These are phyloP conservation scores for Pythium phragmiticola DNA, from an alignment of 352 stramenopile species.

Conservation along the genomic window DNA sequence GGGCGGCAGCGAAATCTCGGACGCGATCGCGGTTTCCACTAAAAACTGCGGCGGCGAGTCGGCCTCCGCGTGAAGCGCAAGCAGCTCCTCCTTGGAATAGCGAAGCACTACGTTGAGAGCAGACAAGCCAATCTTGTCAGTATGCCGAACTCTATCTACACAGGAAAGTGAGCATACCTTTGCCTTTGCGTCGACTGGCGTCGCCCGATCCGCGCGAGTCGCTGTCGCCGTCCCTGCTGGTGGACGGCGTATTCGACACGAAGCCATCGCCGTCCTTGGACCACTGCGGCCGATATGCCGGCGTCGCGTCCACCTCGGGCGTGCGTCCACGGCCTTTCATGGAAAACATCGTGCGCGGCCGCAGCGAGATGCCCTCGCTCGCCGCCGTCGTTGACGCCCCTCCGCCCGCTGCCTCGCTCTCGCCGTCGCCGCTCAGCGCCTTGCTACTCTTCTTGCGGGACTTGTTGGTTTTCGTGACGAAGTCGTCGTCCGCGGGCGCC, in stretches of 20 bases:
- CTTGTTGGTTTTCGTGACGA: slow-evolving; percentile 76
- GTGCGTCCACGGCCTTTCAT: slow-evolving; percentile 79
- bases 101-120: slow-evolving; percentile 41
- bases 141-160: background rate
- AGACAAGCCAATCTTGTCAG: background rate
- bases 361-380: slow-evolving; percentile 59
- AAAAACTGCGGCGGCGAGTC: slow-evolving; percentile 49
- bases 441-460: slow-evolving; percentile 59
- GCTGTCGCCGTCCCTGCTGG: slow-evolving; percentile 32
- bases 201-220: slow-evolving; percentile 16
- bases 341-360: slow-evolving; percentile 88
- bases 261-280: slow-evolving; percentile 86
- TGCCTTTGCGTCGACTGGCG: slow-evolving; percentile 60
- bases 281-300: slow-evolving; percentile 79
- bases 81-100: slow-evolving; percentile 79
- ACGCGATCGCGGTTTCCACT: slow-evolving; percentile 63
- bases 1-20: slow-evolving; percentile 61
- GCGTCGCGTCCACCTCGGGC: slow-evolving; percentile 53
- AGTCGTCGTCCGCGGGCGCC: slow-evolving; percentile 46
- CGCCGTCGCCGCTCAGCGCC: slow-evolving; percentile 14
- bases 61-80: slow-evolving; percentile 68
- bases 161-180: slow-evolving; percentile 35
- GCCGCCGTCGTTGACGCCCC: background rate
- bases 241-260: slow-evolving; percentile 43
- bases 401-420: slow-evolving; percentile 6